phyloP scores from a whole-genome alignment of 169 alveolate species.

The Toxoplasma gondii region DNA sequence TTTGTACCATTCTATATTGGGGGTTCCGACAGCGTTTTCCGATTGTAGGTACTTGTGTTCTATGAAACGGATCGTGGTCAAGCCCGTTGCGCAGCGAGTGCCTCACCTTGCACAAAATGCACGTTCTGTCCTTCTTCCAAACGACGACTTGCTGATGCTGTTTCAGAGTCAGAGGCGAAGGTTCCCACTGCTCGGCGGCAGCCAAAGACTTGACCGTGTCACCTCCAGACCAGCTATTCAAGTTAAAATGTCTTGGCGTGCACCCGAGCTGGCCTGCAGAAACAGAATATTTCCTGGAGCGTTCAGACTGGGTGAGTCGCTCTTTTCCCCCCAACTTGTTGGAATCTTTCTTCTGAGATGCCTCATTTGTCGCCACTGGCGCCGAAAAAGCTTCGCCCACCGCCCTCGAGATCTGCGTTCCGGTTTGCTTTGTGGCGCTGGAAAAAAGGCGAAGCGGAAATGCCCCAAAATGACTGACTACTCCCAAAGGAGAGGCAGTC shows the following conservation, averaged over 20 bases:
- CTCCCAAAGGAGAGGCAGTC: no score
- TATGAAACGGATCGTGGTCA: no score
- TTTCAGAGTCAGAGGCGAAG: neutral
- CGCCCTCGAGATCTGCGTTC: neutral
- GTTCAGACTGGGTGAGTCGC: neutral
- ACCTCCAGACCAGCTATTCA: neutral
- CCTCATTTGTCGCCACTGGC: neutral
- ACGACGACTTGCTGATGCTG: neutral
- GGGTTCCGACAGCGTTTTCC: no score
- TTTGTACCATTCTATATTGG: no score
- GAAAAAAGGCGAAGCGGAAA: neutral
- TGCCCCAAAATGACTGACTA: neutral
- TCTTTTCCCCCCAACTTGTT: neutral
- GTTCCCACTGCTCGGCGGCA: slow-evolving; percentile 11
- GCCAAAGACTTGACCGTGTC: neutral
- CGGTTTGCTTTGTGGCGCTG: neutral
- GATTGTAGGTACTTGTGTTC: no score
- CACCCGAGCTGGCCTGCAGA: neutral
- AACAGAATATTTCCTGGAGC: neutral
- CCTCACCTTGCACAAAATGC: neutral
- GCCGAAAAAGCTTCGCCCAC: no score
- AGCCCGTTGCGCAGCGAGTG: neutral
- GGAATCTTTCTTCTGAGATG: neutral
- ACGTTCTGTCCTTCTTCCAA: neutral
- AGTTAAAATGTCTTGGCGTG: neutral